Evolutionary conservation across 1,284 basidiomycete genomes (phyloP).

Genomic region (Ganoderma lingzhi): DNA sequence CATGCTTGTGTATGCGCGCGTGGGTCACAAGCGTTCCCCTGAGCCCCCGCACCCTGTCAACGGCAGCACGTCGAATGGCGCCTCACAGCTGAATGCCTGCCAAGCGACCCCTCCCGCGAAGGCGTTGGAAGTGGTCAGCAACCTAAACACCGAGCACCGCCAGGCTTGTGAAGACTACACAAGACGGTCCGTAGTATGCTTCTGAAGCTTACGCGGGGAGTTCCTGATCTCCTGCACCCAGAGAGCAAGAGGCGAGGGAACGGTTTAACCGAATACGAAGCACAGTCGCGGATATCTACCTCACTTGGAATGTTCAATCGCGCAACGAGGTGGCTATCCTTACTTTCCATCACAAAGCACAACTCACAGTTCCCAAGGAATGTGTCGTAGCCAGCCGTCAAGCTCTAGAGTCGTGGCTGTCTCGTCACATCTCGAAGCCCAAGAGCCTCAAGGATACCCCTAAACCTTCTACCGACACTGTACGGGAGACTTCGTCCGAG

Average conservation of each 20-base stretch:
- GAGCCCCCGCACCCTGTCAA: slow-evolving; percentile 8
- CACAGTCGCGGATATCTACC: slow-evolving; percentile 68
- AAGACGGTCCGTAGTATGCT: slow-evolving; percentile 50
- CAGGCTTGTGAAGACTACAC: slow-evolving; percentile 59
- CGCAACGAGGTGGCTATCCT: slow-evolving; percentile 54
- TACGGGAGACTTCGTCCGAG: neutral
- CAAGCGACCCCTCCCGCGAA: slow-evolving; percentile 53
- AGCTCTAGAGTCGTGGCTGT: slow-evolving; percentile 69
- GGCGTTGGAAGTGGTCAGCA: slow-evolving; percentile 61
- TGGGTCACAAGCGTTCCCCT: slow-evolving; percentile 2
- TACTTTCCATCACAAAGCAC: neutral
- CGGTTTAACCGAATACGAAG: slow-evolving; percentile 58
- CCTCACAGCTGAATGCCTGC: neutral
- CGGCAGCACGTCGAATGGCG: neutral
- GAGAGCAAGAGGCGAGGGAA: slow-evolving; percentile 51
- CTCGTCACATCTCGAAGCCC: slow-evolving; percentile 46
- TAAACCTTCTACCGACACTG: neutral
- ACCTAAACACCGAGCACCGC: slow-evolving; percentile 63
- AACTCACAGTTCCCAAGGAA: slow-evolving; percentile 46
- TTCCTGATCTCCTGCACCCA: slow-evolving; percentile 36
- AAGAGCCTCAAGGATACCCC: slow-evolving; percentile 17
- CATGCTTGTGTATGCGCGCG: slow-evolving; percentile 87
- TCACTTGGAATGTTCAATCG: slow-evolving; percentile 62
- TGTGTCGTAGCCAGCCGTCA: slow-evolving; percentile 65
- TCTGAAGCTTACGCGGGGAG: neutral